Base-by-base conservation (phyloP, 228 moss, liverwort and hornwort species). In the Sphagnum magellanicum region DNA sequence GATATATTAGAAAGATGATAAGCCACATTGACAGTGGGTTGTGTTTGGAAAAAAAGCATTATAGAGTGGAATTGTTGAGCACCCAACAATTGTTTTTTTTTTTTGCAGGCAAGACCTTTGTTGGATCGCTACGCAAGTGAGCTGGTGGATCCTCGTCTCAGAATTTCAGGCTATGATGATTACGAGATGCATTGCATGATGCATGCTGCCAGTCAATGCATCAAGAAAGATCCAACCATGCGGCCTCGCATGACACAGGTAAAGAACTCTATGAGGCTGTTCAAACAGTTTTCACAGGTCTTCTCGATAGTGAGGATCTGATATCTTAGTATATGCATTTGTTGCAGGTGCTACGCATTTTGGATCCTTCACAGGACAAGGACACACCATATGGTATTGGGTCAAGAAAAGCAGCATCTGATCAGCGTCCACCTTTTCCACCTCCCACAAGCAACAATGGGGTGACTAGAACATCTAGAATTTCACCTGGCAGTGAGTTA, bases 191-290 rank as follows among this genome's bases (percentile, higher is more conserved):
- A 83, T 52, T 79, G 85, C 64, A 85, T 89, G 92, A 83, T 92
- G 77, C 69, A 79, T 50, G 87, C 89, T 6, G 92, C 92, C 65
- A 79, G 67, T 8, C 73, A 70, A 16, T 92, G 92, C 78, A 76
- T 89, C 14, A 61, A 81, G 49, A 89, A 71, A 67, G 79, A 92
- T 64, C 83, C 83, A 11, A 16, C 10, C 15, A 74, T 73, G 68
- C 87, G 85, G 16, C 92, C 89, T 47, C 87, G 77, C 59, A 92
- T 89, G 85, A 68, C 76, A 16, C 85, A 87, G 85, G 92, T 89
- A 46, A 53, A 57, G 52, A 14, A 13, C 32, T 59, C 49, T n/a
- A 48, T 67, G 16, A 16, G 4, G 16, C 53, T 52, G 51, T 16
- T 16, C 53, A 16, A 49, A 12, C 5, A 6, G 0, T 49, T 10